Conservation (phyloP, 768 basidiomycete genomes). For the Trametes coccinea region DNA sequence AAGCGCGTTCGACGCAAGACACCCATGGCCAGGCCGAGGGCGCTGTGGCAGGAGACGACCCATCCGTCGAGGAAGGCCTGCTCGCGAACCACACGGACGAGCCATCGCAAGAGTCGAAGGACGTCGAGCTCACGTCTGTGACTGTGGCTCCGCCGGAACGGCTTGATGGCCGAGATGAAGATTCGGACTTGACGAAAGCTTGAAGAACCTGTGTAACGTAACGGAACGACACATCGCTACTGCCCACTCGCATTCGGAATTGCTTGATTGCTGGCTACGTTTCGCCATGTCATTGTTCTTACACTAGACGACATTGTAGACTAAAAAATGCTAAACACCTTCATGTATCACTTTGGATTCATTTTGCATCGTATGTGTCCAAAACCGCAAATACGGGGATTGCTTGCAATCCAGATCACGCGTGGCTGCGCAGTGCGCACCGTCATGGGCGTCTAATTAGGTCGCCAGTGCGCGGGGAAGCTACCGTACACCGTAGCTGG, state of each 20-base stretch:
- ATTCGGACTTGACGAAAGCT: background rate
- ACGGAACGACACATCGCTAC: background rate
- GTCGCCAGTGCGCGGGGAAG: background rate
- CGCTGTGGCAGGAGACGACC: constrained; percentile 20
- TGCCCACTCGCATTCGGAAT: background rate
- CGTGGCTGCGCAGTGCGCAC: background rate
- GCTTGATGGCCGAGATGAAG: background rate
- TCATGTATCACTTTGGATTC: too few species aligned
- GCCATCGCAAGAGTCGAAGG: background rate
- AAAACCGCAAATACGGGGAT: too few species aligned
- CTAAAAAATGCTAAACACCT: too few species aligned
- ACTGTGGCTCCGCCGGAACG: background rate
- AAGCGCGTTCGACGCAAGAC: constrained; percentile 7
- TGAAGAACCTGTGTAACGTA: background rate
- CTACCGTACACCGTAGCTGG: background rate
- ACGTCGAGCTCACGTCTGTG: constrained; percentile 1
- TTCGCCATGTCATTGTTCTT: too few species aligned
- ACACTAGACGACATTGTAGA: too few species aligned
- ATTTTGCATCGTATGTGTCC: too few species aligned
- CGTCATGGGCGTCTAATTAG: too few species aligned
- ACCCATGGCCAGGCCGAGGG: constrained; percentile 4
- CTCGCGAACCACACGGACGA: constrained; percentile 21
- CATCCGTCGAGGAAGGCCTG: constrained; percentile 32
- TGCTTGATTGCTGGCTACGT: too few species aligned
- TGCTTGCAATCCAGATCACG: background rate